Base-by-base conservation (phyloP, 108 stramenopile genomes). In the Cyclostephanos tholiformis region DNA sequence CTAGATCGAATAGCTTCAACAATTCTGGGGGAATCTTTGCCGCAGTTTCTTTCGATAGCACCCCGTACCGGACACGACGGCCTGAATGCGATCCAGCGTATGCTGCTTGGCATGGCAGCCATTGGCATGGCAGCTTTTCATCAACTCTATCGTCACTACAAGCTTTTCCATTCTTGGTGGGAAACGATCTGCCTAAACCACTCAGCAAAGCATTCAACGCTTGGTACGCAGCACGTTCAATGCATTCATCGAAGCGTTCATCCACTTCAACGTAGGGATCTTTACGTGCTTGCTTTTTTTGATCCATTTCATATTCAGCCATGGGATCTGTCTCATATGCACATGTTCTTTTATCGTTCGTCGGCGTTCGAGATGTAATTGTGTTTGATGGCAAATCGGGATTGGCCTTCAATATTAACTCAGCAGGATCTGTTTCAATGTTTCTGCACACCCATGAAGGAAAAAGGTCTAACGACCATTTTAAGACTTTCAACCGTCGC, bases 31-130 rank as follows among this genome's bases (percentile, higher is more conserved):
- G 71, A 65, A 84, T 76, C 44, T 46, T 71, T 52, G 44, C 35
- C 27, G 72, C 30, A 67, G 80, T 71, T 41, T 69, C 60, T 44
- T 51, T 46, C 25, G 71, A 58, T 60, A 79, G 32, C 20, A 69
- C 59, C 22, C 72, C 78, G 59, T 88, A 84, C 6, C 49, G 48
- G n/a, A 82, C 71, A 6, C 56, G 56, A 67, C 89, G 86, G 12
- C 88, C 87, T 52, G 86, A 75, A 46, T 87, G 79, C 9, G 89
- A 85, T 1, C 87, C 89, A 12, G 92, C 88, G 75, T 88, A 88
- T 10, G 89, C 76, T 12, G 83, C 72, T 38, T 93, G 92, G 36
- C 48, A 70, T 30, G 79, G 79, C 14, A 80, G 73, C 79, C 79
- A 80, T 51, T 66, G 67, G 26, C 52, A 62, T 14, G 63, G 30